Conservation (phyloP, 2,329 filamentous ascomycete genomes). For the Cadophora sp. region DNA sequence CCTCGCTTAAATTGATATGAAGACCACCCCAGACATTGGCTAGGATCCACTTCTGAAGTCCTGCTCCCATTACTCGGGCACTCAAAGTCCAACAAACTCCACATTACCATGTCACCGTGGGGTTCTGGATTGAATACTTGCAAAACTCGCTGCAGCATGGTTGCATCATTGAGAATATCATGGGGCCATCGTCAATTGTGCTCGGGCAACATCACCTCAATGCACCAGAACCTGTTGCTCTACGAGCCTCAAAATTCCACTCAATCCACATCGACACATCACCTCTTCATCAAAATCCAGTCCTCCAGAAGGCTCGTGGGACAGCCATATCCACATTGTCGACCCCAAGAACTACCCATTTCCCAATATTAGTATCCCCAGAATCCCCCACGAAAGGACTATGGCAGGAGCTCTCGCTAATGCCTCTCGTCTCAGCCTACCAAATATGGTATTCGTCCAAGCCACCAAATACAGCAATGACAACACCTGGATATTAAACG, state of each 20-base stretch:
- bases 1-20: no score
- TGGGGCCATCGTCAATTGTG: background rate
- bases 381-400: slow-evolving; percentile 57
- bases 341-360: slow-evolving; percentile 60
- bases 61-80: no score
- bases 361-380: slow-evolving; percentile 51
- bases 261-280: slow-evolving; percentile 4
- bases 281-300: slow-evolving; percentile 13
- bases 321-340: slow-evolving; percentile 67
- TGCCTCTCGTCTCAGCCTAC: slow-evolving; percentile 58
- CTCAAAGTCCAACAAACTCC: background rate
- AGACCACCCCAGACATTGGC: background rate
- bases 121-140: background rate
- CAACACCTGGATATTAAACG: slow-evolving; percentile 64
- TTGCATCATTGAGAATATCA: background rate
- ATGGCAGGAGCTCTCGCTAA: slow-evolving; percentile 59
- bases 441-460: slow-evolving; percentile 61
- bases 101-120: background rate
- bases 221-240: background rate
- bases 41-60: background rate
- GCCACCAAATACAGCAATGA: slow-evolving; percentile 67
- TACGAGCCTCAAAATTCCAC: background rate
- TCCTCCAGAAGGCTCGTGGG: slow-evolving; percentile 23
- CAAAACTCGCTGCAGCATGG: background rate
- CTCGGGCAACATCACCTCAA: background rate